Evolutionary conservation across 495 filamentous ascomycete species (phyloP).

Genomic region (Podospora tetraspora): DNA sequence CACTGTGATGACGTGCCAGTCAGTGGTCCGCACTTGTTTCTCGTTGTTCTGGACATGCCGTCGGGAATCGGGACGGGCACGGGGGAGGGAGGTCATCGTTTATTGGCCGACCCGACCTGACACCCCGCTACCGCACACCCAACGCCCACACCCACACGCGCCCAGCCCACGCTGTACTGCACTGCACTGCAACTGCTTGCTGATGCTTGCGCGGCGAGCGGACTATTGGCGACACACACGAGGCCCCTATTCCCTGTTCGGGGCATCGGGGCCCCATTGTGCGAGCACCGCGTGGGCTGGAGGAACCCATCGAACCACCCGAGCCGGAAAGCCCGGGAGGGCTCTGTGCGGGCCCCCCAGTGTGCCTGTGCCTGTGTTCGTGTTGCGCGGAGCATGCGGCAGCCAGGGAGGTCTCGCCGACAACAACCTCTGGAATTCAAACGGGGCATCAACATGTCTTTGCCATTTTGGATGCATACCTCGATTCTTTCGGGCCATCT

Average conservation of each 20-base stretch:
- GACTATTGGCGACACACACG: background rate
- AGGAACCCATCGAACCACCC: background rate
- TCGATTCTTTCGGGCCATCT: background rate
- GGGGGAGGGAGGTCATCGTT: background rate
- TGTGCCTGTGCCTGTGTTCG: background rate
- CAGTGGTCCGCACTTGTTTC: conserved; percentile 16
- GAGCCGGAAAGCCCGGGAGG: background rate
- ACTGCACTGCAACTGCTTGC: background rate
- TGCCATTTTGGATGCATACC: background rate
- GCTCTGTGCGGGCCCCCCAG: background rate
- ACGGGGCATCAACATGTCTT: background rate
- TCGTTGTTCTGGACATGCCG: background rate
- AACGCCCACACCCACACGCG: background rate
- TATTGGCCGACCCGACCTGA: background rate
- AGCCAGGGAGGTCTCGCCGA: background rate
- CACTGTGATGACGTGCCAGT: conserved; percentile 38
- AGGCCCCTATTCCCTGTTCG: background rate
- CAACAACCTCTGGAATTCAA: background rate
- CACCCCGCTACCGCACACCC: background rate
- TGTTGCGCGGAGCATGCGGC: background rate
- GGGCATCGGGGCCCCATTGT: background rate
- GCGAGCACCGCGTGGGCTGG: background rate
- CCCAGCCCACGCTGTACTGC: background rate
- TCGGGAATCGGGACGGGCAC: background rate
- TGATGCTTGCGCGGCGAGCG: background rate